These are phyloP conservation scores for Hypoxylon rickii DNA, from an alignment of 495 filamentous ascomycete genomes.

Conservation along the genomic window DNA sequence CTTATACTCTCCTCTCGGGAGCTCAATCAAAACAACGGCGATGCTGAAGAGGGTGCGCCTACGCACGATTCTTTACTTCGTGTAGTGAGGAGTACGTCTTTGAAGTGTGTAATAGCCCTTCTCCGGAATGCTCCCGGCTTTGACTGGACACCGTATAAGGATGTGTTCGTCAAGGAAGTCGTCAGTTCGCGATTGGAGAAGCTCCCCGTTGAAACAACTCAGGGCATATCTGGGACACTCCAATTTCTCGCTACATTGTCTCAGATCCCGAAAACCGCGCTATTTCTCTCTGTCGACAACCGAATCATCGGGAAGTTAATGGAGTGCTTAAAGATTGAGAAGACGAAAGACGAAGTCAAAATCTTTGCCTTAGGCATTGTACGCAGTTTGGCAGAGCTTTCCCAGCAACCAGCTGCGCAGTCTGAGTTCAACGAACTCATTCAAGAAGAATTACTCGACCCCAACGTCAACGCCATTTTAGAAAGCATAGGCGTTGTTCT, in stretches of 20 bases:
- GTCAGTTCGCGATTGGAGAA: constrained; percentile 77
- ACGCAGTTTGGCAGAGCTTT: constrained; percentile 62
- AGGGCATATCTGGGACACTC: constrained; percentile 81
- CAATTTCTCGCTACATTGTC: constrained; percentile 83
- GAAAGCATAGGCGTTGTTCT: constrained; percentile 69
- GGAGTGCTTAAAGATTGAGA: constrained; percentile 71
- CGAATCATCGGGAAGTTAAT: constrained; percentile 69
- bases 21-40: constrained; percentile 50
- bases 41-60: constrained; percentile 52
- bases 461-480: constrained; percentile 71
- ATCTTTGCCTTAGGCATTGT: constrained; percentile 79
- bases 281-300: constrained; percentile 69
- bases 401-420: constrained; percentile 53
- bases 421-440: constrained; percentile 65
- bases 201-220: constrained; percentile 83
- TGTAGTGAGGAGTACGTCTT: constrained; percentile 69
- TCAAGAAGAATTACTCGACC: constrained; percentile 64
- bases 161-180: constrained; percentile 70
- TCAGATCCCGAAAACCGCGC: constrained; percentile 62
- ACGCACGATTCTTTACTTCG: constrained; percentile 64
- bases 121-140: constrained; percentile 69
- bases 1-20: constrained; percentile 70
- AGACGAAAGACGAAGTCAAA: constrained; percentile 87
- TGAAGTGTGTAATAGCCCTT: constrained; percentile 78
- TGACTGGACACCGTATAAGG: constrained; percentile 72